phyloP scores from a whole-genome alignment of 176 grass and related monocot species.

The Saccharum officinarum region DNA sequence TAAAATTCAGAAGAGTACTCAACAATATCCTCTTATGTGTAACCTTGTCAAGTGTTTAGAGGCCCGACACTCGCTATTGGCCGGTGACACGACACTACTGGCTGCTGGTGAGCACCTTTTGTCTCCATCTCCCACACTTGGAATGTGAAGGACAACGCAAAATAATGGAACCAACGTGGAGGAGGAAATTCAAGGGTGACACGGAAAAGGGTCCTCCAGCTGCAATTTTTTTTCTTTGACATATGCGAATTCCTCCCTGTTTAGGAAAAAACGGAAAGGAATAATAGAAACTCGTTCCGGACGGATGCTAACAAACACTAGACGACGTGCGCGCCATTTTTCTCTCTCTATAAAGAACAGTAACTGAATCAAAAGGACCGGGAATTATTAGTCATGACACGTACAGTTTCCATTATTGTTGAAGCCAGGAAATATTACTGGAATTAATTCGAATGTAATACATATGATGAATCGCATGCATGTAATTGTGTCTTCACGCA shows the following conservation, averaged over 20 bases:
- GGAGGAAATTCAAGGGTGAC: not conserved
- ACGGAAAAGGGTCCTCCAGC: not conserved
- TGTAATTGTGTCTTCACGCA: not conserved
- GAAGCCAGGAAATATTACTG: not conserved
- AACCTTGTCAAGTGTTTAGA: not conserved
- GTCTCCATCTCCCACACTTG: conserved; percentile 1
- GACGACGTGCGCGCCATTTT: no score
- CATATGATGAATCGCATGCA: not conserved
- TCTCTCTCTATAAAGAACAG: no score
- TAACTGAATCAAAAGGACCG: no score
- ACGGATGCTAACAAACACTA: not conserved
- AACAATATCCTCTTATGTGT: conserved; percentile 9
- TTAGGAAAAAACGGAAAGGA: not conserved
- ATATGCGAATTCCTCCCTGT: not conserved
- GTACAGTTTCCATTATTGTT: not conserved
- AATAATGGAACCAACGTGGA: not conserved
- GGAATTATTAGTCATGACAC: not conserved
- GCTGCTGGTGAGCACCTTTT: conserved; percentile 23
- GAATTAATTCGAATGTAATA: not conserved
- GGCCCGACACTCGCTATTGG: conserved; percentile 20
- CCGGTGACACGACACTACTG: not conserved
- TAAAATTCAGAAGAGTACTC: not conserved
- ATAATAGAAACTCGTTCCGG: not conserved
- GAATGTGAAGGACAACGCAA: not conserved
- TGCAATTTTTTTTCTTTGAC: not conserved